These are phyloP conservation scores for Sindora glabra DNA, from an alignment of 306 rosid species.

Conservation along the genomic window DNA sequence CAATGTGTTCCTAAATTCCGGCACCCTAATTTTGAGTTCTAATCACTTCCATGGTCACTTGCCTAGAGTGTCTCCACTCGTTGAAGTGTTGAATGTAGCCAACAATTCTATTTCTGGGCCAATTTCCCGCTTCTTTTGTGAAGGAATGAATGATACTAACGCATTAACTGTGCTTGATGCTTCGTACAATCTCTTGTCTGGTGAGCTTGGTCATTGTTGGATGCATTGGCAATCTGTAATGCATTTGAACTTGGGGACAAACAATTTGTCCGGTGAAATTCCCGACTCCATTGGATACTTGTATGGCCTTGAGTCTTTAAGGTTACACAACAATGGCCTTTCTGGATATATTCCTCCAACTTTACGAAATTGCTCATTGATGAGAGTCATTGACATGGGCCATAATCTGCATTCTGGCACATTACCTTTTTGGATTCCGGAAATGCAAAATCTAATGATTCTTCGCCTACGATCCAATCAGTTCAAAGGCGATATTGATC, in stretches of 20 bases:
- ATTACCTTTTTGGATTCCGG: constrained; percentile 21
- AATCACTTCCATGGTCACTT: neutral
- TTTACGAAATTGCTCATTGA: constrained; percentile 11
- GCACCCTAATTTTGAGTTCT: neutral
- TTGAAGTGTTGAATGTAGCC: neutral
- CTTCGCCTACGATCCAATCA: constrained; percentile 25
- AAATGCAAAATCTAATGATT: constrained; percentile 20
- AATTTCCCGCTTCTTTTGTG: neutral
- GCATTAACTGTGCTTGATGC: constrained; percentile 10
- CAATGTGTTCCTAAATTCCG: neutral
- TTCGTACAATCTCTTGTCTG: constrained; percentile 14
- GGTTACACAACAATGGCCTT: constrained; percentile 5
- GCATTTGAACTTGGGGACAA: constrained; percentile 26
- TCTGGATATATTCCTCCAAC: constrained; percentile 8
- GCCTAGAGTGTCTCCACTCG: constrained; percentile 9
- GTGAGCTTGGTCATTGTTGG: constrained; percentile 24
- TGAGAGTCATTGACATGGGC: constrained; percentile 26
- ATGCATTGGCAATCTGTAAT: constrained; percentile 24
- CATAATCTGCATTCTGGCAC: constrained; percentile 16
- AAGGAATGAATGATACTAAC: neutral
- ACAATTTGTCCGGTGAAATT: constrained; percentile 22
- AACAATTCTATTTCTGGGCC: constrained; percentile 17
- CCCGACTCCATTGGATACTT: constrained; percentile 12
- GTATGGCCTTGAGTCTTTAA: constrained; percentile 11
- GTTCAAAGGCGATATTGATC: constrained; percentile 11